These are phyloP conservation scores for Brassica napus DNA, from an alignment of 345 rosid genomes.

Conservation along the genomic window Da-Ae NC_063437.1:19755001-19755500, in stretches of 20 bases:
- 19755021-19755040: conserved; percentile 97
- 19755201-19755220: conserved; percentile 26
- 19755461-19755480: conserved; percentile 27
- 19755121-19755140: conserved; percentile 81
- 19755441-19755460: conserved; percentile 30
- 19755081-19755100: conserved; percentile 68
- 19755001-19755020: conserved; percentile 95
- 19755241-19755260: neutral
- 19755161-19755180: conserved; percentile 50
- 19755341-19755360: conserved; percentile 15
- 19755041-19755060: conserved; percentile 93
- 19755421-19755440: conserved; percentile 11
- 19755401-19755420: conserved; percentile 30
- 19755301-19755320: conserved; percentile 40
- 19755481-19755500: conserved; percentile 20
- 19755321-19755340: conserved; percentile 29
- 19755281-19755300: conserved; percentile 21
- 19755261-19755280: conserved; percentile 28
- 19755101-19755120: conserved; percentile 70
- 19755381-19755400: conserved; percentile 12
- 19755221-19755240: neutral
- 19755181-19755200: conserved; percentile 43
- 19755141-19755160: conserved; percentile 49
- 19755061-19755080: conserved; percentile 74
- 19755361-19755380: conserved; percentile 10